A percentile compares a stretch with the other conserved stretches of the same genome.
phyloP scores from a whole-genome alignment of 208 protist genomes.

The Acanthamoeba royreba region DNA sequence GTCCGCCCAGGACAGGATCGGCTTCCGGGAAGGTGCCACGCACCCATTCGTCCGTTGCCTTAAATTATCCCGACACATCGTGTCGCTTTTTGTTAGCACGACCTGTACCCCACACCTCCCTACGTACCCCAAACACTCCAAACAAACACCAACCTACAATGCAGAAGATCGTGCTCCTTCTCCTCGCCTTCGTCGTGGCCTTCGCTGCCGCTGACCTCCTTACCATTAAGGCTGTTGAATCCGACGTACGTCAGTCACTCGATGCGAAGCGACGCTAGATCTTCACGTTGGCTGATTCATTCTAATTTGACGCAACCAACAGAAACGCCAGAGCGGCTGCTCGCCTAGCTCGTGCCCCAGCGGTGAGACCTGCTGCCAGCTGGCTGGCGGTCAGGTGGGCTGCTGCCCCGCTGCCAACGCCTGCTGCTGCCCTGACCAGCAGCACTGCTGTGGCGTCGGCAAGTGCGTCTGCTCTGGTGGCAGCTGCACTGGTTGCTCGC shows the following conservation, averaged over 20 bases:
- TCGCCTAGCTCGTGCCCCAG: neutral
- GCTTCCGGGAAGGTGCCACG: too few species aligned
- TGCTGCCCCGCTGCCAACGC: constrained; percentile 14
- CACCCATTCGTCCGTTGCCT: too few species aligned
- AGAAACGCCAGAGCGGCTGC: constrained; percentile 10
- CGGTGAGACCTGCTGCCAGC: neutral
- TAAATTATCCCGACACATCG: too few species aligned
- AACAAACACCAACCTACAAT: neutral
- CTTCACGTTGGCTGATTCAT: neutral
- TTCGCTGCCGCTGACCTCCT: neutral
- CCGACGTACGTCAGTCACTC: neutral
- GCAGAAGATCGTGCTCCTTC: neutral
- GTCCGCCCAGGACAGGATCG: too few species aligned
- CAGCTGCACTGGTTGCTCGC: neutral
- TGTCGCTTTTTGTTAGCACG: neutral
- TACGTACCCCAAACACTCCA: too few species aligned
- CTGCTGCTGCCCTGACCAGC: constrained; percentile 23
- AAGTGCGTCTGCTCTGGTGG: constrained; percentile 2
- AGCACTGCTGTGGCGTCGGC: neutral
- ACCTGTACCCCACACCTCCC: neutral
- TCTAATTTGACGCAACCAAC: neutral
- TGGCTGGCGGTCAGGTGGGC: neutral
- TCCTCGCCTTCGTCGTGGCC: neutral
- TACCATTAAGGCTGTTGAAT: neutral
- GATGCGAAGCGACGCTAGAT: neutral